phyloP scores from a whole-genome alignment of 2,329 filamentous ascomycete species.

The Curvularia sp. region DNA sequence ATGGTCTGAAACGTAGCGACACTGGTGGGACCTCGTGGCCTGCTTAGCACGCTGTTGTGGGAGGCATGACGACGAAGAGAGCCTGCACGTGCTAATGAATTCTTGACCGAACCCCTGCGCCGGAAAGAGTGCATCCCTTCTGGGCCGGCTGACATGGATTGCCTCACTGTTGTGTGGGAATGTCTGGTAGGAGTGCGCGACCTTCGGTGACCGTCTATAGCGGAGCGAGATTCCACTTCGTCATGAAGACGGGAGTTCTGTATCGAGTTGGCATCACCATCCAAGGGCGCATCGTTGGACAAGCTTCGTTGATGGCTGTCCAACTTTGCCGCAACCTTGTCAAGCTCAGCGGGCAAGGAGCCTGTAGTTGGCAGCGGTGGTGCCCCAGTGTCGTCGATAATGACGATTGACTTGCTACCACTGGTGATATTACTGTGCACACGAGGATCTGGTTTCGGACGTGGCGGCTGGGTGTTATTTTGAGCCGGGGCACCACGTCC shows the following conservation, averaged over 20 bases:
- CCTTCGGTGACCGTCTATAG: constrained; percentile 24
- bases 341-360: constrained; percentile 45
- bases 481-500: constrained; percentile 25
- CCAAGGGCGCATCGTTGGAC: constrained; percentile 30
- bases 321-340: constrained; percentile 9
- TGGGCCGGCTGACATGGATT: constrained; percentile 42
- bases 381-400: constrained; percentile 72
- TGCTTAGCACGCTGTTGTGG: constrained; percentile 63
- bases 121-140: constrained; percentile 47
- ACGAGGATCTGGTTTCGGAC: constrained; percentile 42
- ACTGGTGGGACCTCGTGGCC: constrained; percentile 62
- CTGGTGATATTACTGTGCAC: constrained; percentile 68
- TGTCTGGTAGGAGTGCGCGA: constrained; percentile 30
- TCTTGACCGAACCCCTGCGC: constrained; percentile 41
- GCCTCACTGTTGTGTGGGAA: constrained; percentile 30
- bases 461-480: constrained; percentile 17
- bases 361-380: constrained; percentile 63
- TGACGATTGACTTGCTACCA: constrained; percentile 90
- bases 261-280: constrained; percentile 20
- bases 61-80: constrained; percentile 66
- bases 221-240: constrained; percentile 17
- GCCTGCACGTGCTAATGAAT: constrained; percentile 34
- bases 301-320: constrained; percentile 17
- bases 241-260: constrained; percentile 33
- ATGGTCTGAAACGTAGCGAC: constrained; percentile 62